Percentiles rank a stretch among this genome's conserved stretches.
These are phyloP conservation scores for Cercospora nicotianae DNA, from an alignment of 2,329 filamentous ascomycete species.

Conservation along the genomic window DNA sequence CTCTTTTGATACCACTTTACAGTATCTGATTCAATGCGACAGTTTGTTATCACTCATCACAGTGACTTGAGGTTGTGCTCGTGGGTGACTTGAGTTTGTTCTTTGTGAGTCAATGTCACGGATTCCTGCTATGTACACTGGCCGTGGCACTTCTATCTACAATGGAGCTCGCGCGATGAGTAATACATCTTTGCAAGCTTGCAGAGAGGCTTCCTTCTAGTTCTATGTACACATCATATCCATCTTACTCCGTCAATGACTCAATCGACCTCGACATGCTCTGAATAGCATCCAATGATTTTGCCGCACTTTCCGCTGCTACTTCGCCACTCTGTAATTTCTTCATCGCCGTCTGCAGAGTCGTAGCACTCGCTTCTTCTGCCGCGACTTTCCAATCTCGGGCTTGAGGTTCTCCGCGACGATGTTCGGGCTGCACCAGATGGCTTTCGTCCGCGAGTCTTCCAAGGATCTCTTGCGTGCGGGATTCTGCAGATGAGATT, in stretches of 20 bases:
- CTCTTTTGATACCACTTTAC: slow-evolving; percentile 5
- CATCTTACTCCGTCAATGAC: not conserved
- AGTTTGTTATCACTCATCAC: not conserved
- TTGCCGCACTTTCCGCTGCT: slow-evolving; percentile 22
- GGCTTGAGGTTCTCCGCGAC: slow-evolving; percentile 26
- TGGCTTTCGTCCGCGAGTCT: slow-evolving; percentile 41
- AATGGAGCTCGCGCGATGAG: not conserved
- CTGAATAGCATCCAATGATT: slow-evolving; percentile 23
- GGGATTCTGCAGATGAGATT: slow-evolving; percentile 28
- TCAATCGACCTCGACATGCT: slow-evolving; percentile 23
- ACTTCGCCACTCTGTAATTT: slow-evolving; percentile 25
- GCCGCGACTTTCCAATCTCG: slow-evolving; percentile 34
- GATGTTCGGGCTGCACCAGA: slow-evolving; percentile 33
- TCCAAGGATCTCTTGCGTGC: slow-evolving; percentile 31
- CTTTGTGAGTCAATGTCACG: not conserved
- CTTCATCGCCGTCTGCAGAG: slow-evolving; percentile 20
- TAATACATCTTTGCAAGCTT: not conserved
- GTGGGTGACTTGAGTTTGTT: not conserved
- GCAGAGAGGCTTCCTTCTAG: not conserved
- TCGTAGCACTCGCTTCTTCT: slow-evolving; percentile 23
- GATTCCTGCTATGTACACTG: not conserved
- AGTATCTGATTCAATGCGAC: slow-evolving; percentile 3
- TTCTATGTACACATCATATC: not conserved
- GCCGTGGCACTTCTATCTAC: not conserved
- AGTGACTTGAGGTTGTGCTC: not conserved